phyloP scores from a whole-genome alignment of 805 yeast genomes.

The Ogataea haglerorum region DNA sequence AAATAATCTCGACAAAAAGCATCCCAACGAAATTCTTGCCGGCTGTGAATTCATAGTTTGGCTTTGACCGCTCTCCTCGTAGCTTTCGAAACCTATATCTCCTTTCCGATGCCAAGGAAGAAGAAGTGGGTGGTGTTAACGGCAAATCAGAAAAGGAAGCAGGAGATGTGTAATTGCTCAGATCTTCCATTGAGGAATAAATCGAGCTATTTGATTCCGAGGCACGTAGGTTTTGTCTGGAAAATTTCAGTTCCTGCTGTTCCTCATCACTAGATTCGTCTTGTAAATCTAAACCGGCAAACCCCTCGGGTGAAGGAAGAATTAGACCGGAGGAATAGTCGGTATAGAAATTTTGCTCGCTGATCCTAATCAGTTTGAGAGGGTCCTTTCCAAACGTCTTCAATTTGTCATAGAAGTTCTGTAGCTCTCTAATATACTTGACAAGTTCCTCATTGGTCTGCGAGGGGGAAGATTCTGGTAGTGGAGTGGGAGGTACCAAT shows the following conservation, averaged over 20 bases:
- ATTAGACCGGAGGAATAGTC: conserved; percentile 5
- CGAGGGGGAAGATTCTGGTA: neutral
- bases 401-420: conserved; percentile 6
- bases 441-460: conserved; percentile 8
- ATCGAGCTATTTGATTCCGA: conserved; percentile 10
- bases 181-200: conserved; percentile 20
- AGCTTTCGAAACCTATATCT: conserved; percentile 13
- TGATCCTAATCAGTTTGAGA: conserved; percentile 10
- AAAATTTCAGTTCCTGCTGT: neutral
- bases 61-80: conserved; percentile 5
- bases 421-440: conserved; percentile 14
- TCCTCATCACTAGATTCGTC: conserved; percentile 9
- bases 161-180: conserved; percentile 15
- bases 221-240: neutral
- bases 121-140: conserved; percentile 17
- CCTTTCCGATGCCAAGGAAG: conserved; percentile 4
- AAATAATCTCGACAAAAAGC: conserved; percentile 67
- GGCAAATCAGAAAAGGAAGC: conserved; percentile 19
- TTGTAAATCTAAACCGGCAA: conserved; percentile 9
- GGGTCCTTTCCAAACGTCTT: conserved; percentile 17
- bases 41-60: conserved; percentile 35
- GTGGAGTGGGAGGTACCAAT: neutral
- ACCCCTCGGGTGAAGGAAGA: neutral
- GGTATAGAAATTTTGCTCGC: conserved; percentile 23
- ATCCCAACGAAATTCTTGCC: conserved; percentile 58